A percentile compares a stretch with the other conserved stretches of the same genome.
phyloP scores from a whole-genome alignment of 768 basidiomycete species.

The Amanita muscaria region DNA sequence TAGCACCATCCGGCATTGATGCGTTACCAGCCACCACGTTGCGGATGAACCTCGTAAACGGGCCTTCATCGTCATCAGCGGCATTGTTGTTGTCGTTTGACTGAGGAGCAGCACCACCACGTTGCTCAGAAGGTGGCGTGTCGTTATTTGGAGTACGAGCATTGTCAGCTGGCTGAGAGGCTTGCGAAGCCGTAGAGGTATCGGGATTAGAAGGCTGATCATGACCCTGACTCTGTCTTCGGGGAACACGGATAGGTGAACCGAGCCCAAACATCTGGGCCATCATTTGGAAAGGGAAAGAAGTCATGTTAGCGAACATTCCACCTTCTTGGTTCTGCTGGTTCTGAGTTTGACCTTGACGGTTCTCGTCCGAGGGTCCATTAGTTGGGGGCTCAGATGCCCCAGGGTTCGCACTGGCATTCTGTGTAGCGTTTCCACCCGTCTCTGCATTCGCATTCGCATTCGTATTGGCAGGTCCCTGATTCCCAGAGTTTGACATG shows the following conservation, averaged over 20 bases:
- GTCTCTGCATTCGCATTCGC: neutral
- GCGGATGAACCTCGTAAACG: constrained; percentile 13
- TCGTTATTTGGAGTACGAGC: neutral
- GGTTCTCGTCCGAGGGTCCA: neutral
- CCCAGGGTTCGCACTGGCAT: neutral
- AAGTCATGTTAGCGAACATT: neutral
- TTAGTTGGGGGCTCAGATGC: neutral
- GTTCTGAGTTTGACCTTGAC: neutral
- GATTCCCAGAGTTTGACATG: constrained; percentile 4
- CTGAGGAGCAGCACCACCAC: neutral
- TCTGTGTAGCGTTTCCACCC: neutral
- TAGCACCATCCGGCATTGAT: neutral
- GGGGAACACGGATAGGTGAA: constrained; percentile 2
- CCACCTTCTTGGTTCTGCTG: neutral
- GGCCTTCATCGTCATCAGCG: neutral
- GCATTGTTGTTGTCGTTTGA: neutral
- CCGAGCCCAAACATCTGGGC: neutral
- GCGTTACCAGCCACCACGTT: neutral
- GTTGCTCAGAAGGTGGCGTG: neutral
- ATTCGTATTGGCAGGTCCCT: neutral
- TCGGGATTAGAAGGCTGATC: neutral
- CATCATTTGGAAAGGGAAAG: neutral
- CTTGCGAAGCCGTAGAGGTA: neutral
- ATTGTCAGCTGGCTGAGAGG: too few relatives aligned
- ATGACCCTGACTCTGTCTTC: constrained; percentile 7